Conservation (phyloP, 2,329 filamentous ascomycete genomes). For the Cladophialophora psammophila region DNA sequence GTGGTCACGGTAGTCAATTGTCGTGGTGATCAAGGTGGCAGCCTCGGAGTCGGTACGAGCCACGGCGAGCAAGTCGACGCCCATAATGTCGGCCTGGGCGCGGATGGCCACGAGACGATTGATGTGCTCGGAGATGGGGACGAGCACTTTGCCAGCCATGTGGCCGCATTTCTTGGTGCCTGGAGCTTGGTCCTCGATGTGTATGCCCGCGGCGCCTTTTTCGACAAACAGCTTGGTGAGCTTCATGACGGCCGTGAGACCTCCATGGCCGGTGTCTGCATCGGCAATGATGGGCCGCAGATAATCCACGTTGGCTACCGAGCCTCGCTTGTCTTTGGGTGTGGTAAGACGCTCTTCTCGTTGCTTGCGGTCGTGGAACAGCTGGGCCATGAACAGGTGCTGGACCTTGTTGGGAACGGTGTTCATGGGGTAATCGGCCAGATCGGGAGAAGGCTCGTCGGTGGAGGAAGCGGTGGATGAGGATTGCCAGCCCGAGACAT, state of each 20-base stretch:
- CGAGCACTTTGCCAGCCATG: slow-evolving; percentile 98
- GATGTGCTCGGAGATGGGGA: slow-evolving; percentile 97
- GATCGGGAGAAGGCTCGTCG: slow-evolving; percentile 95
- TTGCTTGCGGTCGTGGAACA: slow-evolving; percentile 99
- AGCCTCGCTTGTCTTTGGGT: slow-evolving; percentile 74
- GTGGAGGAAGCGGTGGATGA: slow-evolving; percentile 94
- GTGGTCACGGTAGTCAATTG: slow-evolving; percentile 95
- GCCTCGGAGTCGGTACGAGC: slow-evolving; percentile 97
- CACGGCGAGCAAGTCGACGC: slow-evolving; percentile 86
- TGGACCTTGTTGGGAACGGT: slow-evolving; percentile 98
- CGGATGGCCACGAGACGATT: slow-evolving; percentile 96
- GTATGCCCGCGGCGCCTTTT: slow-evolving; percentile 94
- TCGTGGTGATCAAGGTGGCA: slow-evolving; percentile 94
- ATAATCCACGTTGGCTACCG: slow-evolving; percentile 85
- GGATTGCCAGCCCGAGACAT: slow-evolving; percentile 98
- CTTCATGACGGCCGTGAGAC: slow-evolving; percentile 99
- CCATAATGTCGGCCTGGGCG: slow-evolving; percentile 98
- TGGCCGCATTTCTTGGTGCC: slow-evolving; percentile 99
- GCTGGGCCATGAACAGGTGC: slow-evolving; percentile 96
- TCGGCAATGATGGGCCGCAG: slow-evolving; percentile 95
- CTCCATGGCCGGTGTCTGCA: slow-evolving; percentile 95
- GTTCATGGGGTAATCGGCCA: slow-evolving; percentile 97
- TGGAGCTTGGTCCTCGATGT: slow-evolving; percentile 98
- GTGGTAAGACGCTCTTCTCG: slow-evolving; percentile 87
- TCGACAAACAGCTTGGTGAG: slow-evolving; percentile 97